These are phyloP conservation scores for Alnus rubra DNA, from an alignment of 306 rosid species.

Conservation along the genomic window DNA sequence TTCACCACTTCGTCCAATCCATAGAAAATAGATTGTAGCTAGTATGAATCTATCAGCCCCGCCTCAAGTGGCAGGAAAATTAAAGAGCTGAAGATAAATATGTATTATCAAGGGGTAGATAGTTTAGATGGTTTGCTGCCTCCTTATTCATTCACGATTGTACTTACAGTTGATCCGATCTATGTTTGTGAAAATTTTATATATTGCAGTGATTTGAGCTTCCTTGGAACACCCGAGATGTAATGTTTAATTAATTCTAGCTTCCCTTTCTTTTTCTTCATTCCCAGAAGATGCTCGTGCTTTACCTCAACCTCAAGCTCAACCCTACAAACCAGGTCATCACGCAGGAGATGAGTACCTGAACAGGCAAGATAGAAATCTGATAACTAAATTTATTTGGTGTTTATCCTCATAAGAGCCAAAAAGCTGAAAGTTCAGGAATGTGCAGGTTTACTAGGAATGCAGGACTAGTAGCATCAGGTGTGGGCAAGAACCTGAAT, in stretches of 20 bases:
- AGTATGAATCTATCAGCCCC: background rate
- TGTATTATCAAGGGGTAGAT: background rate
- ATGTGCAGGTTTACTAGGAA: slow-evolving; percentile 75
- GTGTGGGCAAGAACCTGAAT: slow-evolving; percentile 73
- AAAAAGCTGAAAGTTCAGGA: slow-evolving; percentile 14
- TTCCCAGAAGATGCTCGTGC: slow-evolving; percentile 42
- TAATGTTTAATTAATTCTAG: background rate
- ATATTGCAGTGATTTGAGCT: background rate
- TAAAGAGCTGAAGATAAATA: background rate
- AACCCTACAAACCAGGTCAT: slow-evolving; percentile 52
- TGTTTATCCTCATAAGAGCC: background rate
- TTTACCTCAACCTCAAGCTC: slow-evolving; percentile 60
- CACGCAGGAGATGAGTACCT: slow-evolving; percentile 60
- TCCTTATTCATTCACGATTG: background rate
- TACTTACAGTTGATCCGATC: background rate
- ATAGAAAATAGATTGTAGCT: background rate
- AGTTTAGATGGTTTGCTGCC: background rate
- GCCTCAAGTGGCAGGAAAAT: background rate
- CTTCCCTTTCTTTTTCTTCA: background rate
- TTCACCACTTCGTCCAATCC: background rate
- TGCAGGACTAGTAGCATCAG: slow-evolving; percentile 77
- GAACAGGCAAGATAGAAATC: slow-evolving; percentile 60
- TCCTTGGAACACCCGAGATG: background rate
- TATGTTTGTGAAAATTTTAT: background rate
- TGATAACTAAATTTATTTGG: background rate